phyloP scores from a whole-genome alignment of 176 grass and related monocot species.

The Eragrostis nindensis region DNA sequence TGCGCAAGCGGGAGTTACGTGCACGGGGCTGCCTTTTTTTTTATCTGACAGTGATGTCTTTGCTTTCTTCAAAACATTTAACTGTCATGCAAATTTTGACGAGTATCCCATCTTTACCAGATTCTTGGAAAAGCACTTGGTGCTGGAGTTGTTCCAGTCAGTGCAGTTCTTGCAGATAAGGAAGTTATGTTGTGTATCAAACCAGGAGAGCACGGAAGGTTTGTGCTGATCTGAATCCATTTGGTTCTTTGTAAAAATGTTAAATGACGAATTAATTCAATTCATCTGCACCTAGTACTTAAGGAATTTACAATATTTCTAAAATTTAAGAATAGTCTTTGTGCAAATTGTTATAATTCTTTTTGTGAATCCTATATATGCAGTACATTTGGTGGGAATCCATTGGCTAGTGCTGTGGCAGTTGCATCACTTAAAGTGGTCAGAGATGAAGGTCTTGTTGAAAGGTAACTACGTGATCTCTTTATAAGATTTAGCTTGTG shows the following conservation, averaged over 20 bases:
- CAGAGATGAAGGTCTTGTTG: conserved; percentile 82
- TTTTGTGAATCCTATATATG: conserved; percentile 34
- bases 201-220: conserved; percentile 98
- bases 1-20: too few species aligned
- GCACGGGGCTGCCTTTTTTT: too few species aligned
- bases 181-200: conserved; percentile 95
- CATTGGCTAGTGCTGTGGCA: conserved; percentile 90
- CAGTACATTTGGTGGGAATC: conserved; percentile 99
- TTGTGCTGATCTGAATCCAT: conserved; percentile 26
- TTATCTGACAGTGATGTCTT: conserved; percentile 9
- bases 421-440: conserved; percentile 84
- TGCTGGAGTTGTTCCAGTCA: conserved; percentile 94
- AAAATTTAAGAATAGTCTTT: neutral
- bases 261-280: neutral
- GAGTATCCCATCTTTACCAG: conserved; percentile 44
- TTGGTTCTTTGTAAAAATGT: neutral
- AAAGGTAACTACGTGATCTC: conserved; percentile 75
- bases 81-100: conserved; percentile 3
- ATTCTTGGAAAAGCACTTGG: conserved; percentile 96
- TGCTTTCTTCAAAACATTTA: conserved; percentile 12
- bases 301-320: neutral
- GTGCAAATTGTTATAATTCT: neutral
- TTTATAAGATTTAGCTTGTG: too few species aligned
- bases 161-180: conserved; percentile 97
- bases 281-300: neutral